Percentiles rank a stretch among this genome's conserved stretches.
These are phyloP conservation scores for Venturiaceae sp. DNA, from an alignment of 2,329 filamentous ascomycete genomes.

Conservation along the genomic window DNA sequence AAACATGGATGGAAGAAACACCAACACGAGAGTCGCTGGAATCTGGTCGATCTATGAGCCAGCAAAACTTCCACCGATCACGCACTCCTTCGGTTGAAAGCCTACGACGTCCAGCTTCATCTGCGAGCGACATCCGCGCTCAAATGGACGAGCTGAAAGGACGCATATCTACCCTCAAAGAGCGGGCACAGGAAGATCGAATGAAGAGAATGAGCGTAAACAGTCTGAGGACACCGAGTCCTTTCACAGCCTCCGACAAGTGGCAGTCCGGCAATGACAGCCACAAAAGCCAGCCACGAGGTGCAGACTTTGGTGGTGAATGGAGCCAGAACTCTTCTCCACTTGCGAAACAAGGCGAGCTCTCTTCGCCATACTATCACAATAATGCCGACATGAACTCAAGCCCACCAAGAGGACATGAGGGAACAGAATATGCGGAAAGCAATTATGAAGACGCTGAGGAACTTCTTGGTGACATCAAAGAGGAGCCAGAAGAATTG, in stretches of 20 bases:
- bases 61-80: conserved; percentile 18
- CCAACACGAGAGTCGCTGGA: conserved; percentile 16
- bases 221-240: conserved; percentile 59
- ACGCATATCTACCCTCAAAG: conserved; percentile 70
- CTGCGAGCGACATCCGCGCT: conserved; percentile 64
- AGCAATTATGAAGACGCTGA: conserved; percentile 18
- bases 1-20: conserved; percentile 6
- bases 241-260: conserved; percentile 65
- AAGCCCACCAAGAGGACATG: background rate
- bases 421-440: conserved; percentile 12
- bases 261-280: conserved; percentile 30
- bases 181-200: conserved; percentile 70
- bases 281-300: conserved; percentile 13
- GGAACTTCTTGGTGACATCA: conserved; percentile 14
- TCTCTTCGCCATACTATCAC: background rate
- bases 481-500: conserved; percentile 9
- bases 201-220: conserved; percentile 68
- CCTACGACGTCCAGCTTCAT: conserved; percentile 58
- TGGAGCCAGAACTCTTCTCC: conserved; percentile 10
- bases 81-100: conserved; percentile 15
- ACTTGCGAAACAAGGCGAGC: background rate
- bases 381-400: background rate
- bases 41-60: background rate
- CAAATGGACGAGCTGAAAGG: conserved; percentile 81
- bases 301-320: conserved; percentile 14